phyloP scores from a whole-genome alignment of 306 rosid genomes.

The Clitoria ternatea region DNA sequence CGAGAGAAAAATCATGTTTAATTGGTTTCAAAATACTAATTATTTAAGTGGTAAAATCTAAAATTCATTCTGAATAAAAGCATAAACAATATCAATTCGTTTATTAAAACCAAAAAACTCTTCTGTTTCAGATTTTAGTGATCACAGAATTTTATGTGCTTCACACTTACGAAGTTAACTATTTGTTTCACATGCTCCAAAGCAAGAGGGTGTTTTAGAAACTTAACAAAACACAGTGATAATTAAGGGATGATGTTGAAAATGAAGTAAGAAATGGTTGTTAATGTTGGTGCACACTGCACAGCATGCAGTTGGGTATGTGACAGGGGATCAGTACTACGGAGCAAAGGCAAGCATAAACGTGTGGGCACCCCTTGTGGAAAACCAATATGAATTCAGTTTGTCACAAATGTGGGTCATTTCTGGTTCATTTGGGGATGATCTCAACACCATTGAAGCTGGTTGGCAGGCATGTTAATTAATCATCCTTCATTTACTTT shows the following conservation, averaged over 20 bases:
- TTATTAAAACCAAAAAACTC: no score
- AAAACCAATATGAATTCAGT: constrained; percentile 74
- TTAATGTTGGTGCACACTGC: not conserved
- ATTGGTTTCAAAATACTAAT: no score
- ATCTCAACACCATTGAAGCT: constrained; percentile 89
- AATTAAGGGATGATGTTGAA: not conserved
- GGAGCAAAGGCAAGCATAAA: constrained; percentile 90
- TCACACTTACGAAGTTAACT: not conserved
- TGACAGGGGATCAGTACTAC: constrained; percentile 64
- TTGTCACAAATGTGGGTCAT: constrained; percentile 89
- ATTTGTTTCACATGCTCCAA: constrained; percentile 18
- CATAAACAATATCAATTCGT: not conserved
- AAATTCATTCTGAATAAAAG: not conserved
- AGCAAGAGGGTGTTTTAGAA: not conserved
- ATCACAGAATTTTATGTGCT: constrained; percentile 20
- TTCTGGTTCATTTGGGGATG: constrained; percentile 82
- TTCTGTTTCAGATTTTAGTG: no score
- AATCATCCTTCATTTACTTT: not conserved
- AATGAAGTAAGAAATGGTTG: not conserved
- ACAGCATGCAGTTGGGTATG: constrained; percentile 95
- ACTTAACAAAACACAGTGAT: not conserved
- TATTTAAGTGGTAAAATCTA: no score
- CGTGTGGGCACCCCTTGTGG: constrained; percentile 81
- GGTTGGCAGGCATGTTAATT: constrained; percentile 76
- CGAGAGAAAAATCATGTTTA: no score